Base-by-base conservation (phyloP, 495 filamentous ascomycete genomes). In the Talaromyces borbonicus region DNA sequence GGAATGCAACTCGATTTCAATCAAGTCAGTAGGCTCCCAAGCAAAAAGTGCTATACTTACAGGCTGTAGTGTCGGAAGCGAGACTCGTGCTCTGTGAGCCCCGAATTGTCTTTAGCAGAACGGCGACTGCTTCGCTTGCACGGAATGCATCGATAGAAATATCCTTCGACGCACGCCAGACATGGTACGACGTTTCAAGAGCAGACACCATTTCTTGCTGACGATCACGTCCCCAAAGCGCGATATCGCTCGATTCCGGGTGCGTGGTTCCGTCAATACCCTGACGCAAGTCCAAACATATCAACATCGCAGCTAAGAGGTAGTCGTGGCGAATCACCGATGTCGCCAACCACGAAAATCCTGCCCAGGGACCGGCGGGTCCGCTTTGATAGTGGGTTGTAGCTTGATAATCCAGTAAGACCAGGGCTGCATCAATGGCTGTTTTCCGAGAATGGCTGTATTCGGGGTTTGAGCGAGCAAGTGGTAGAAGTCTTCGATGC, bases 291-390 rank as follows among this genome's bases (percentile, higher is more conserved):
- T 93, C 88, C 25, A 94, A 67, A 51, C 81, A 82, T n/a, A 97
- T 73, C 47, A 95, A 79, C 86, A 95, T 95, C 2, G 85, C 84
- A 0, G 86, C 88, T 15, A 93, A 79, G 11, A 95, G 65, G 52
- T 90, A 94, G 52, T 97, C 90, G 16, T 78, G 71, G 38, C 79
- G 83, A 12, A 86, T 86, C 4, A 93, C 72, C 1, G 84, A 84
- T n/a, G 78, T 87, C 37, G 90, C 76, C 57, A 83, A 84, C 72
- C 76, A 87, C 53, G 80, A 79, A 60, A 87, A 81, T 15, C 73
- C 73, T 44, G 81, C 75, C 38, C 89, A 62, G n/a, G 83, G 75
- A 7, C 87, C 85, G 27, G 78, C 79, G 2, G 83, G 79, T 54
- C 83, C 75, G 3, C 77, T 83, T 54, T 93, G 88, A 18, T 72